Conservation (phyloP, 2,329 filamentous ascomycete genomes). For the Dendrostoma leiphaemia region DNA sequence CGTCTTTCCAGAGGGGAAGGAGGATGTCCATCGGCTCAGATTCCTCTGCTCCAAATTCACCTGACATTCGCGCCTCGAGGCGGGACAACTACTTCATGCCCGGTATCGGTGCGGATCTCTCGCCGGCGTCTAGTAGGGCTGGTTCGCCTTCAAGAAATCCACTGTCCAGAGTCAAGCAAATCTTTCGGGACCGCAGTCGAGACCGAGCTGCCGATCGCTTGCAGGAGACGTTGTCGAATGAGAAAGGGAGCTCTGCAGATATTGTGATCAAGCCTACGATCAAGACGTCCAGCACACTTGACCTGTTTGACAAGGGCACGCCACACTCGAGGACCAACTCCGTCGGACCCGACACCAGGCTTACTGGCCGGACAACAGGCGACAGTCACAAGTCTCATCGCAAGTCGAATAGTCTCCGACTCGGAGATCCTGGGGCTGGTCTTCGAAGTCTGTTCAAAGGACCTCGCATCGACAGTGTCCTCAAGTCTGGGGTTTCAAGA, state of each 20-base stretch:
- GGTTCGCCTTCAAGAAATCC: slow-evolving; percentile 63
- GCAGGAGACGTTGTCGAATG: slow-evolving; percentile 19
- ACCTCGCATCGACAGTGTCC: slow-evolving; percentile 68
- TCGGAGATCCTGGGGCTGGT: slow-evolving; percentile 47
- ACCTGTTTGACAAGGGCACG: slow-evolving; percentile 24
- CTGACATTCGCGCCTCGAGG: slow-evolving; percentile 44
- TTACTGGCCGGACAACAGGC: slow-evolving; percentile 35
- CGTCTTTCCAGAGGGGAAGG: slow-evolving; percentile 31
- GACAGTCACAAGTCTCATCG: slow-evolving; percentile 48
- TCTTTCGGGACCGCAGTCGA: slow-evolving; percentile 53
- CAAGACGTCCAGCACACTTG: slow-evolving; percentile 9
- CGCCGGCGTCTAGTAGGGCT: slow-evolving; percentile 57
- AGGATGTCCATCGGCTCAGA: slow-evolving; percentile 41
- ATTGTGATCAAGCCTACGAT: neutral
- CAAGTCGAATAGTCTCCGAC: slow-evolving; percentile 48
- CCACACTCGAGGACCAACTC: slow-evolving; percentile 29
- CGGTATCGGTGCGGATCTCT: slow-evolving; percentile 61
- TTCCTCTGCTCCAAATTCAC: slow-evolving; percentile 49
- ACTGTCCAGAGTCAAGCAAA: slow-evolving; percentile 52
- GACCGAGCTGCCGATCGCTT: slow-evolving; percentile 38
- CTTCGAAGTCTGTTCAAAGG: slow-evolving; percentile 77
- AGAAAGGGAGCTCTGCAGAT: slow-evolving; percentile 31
- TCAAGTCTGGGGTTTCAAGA: slow-evolving; percentile 58
- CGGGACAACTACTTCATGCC: slow-evolving; percentile 52
- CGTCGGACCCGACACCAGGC: slow-evolving; percentile 38